Base-by-base conservation (phyloP, 106 monocot species). In the Hemerocallis citrina region DNA sequence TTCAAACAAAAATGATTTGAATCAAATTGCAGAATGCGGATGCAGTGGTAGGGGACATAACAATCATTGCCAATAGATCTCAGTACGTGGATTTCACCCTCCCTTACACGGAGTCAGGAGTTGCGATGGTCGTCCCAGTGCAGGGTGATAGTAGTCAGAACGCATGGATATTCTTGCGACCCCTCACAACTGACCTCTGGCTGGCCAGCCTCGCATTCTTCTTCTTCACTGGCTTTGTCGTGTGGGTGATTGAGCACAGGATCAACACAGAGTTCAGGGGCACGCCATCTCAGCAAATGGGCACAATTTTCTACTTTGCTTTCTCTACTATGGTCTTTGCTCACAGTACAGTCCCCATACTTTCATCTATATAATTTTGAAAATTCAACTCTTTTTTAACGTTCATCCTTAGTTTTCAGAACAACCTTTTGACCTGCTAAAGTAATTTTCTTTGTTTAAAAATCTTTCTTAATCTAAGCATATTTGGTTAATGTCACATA, bases 91-190 rank as follows among this genome's bases (percentile, higher is more conserved):
- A 83, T 7, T 83, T 83, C 54, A 83, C 75, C 9, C 25, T 83
- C 58, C 78, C 83, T 7, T 83, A 71, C 62, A 75, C 67, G 0
- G 83, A 78, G 20, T 75, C 71, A 3, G 75, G 83, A 45, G 74
- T 78, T 45, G 57, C 78, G 33, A 78, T 78, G 74, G 17, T 83
- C 9, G 83, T 78, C 16, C 65, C 75, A 1, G 46, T 78, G 21
- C 41, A 67, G 36, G 34, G 42, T 15, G 63, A 73, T 15, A 7
- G 40, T n/a, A 64, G 56, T 19, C 44, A 35, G 22, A 71, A 69
- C 43, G 40, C 29, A n/a, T 78, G 78, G 75, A 78, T 75, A n/a
- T 78, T 83, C 72, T 68, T 78, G 59, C 45, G 65, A 45, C 83
- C 83, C 11, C 34, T 78, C 28, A 67, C 67, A 1, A 5, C 52